Conservation (phyloP, 148 eudicot genomes). For the Limonium bicolor region DNA sequence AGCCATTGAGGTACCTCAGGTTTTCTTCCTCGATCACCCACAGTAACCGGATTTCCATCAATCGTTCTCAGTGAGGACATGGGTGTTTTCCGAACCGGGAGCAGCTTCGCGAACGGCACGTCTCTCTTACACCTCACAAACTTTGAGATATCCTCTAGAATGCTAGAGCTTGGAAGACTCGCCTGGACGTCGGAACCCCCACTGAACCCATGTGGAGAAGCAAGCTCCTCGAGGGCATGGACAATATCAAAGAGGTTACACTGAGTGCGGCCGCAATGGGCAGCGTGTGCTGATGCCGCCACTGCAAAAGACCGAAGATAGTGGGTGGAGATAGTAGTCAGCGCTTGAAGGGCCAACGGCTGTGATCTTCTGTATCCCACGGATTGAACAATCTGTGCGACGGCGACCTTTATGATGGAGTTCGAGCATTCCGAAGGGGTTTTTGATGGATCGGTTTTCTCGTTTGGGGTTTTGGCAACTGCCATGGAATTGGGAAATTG, state of each 20-base stretch:
- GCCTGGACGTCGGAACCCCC: slow-evolving; percentile 13
- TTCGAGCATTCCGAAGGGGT: no score
- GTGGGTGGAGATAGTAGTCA: slow-evolving; percentile 32
- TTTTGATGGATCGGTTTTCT: no score
- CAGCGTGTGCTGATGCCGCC: slow-evolving; percentile 23
- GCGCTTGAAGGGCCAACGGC: slow-evolving; percentile 33
- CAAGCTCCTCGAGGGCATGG: slow-evolving; percentile 34
- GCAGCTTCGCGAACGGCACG: slow-evolving; percentile 32
- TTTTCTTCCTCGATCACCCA: background rate
- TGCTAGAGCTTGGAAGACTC: slow-evolving; percentile 6
- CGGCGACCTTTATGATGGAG: slow-evolving; percentile 20
- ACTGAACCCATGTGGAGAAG: slow-evolving; percentile 23
- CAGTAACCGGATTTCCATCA: background rate
- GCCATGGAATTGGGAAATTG: no score
- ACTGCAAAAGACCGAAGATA: slow-evolving; percentile 24
- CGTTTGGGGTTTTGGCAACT: no score
- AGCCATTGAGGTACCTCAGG: slow-evolving; percentile 56
- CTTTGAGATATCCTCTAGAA: slow-evolving; percentile 12
- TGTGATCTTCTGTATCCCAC: slow-evolving; percentile 29
- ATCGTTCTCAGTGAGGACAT: background rate
- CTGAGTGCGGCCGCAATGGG: slow-evolving; percentile 23
- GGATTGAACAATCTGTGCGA: slow-evolving; percentile 39
- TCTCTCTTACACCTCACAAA: slow-evolving; percentile 20
- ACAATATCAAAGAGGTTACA: slow-evolving; percentile 33
- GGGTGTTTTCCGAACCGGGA: slow-evolving; percentile 8